Evolutionary conservation across 2,329 filamentous ascomycete species (phyloP).

Genomic region (Aaosphaeria arxii): DNA sequence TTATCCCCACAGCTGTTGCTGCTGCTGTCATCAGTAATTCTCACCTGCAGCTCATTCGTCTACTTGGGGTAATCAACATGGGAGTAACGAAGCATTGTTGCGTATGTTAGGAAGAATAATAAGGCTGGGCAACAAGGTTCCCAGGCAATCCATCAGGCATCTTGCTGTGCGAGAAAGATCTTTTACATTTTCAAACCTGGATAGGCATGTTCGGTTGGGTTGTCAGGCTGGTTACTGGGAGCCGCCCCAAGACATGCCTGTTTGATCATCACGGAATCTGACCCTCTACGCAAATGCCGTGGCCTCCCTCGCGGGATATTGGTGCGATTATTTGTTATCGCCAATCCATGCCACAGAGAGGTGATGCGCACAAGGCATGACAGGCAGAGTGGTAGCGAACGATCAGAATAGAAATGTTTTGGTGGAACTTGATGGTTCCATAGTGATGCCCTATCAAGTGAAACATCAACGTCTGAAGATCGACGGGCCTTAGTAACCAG

Average conservation of each 20-base stretch:
- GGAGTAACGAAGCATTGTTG: slow-evolving; percentile 6
- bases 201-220: no score
- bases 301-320: neutral
- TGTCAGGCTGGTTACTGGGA: no score
- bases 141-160: slow-evolving; percentile 1
- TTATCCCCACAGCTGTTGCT: slow-evolving; percentile 6
- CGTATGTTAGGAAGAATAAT: neutral
- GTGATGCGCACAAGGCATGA: slow-evolving; percentile 2
- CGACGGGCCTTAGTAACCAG: no score
- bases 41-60: slow-evolving; percentile 6
- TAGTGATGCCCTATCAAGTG: slow-evolving; percentile 6
- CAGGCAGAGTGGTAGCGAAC: neutral
- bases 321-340: neutral
- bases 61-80: neutral
- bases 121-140: slow-evolving; percentile 1
- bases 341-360: slow-evolving; percentile 8
- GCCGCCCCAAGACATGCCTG: slow-evolving; percentile 2
- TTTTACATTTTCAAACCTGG: no score
- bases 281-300: slow-evolving; percentile 3
- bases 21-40: slow-evolving; percentile 8
- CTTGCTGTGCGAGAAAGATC: no score
- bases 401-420: slow-evolving; percentile 14
- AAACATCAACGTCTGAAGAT: neutral
- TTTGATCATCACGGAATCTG: slow-evolving; percentile 11
- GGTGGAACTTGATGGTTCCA: slow-evolving; percentile 14